Base-by-base conservation (phyloP, 176 grass and related monocot genomes). In the Puya raimondii region DNA sequence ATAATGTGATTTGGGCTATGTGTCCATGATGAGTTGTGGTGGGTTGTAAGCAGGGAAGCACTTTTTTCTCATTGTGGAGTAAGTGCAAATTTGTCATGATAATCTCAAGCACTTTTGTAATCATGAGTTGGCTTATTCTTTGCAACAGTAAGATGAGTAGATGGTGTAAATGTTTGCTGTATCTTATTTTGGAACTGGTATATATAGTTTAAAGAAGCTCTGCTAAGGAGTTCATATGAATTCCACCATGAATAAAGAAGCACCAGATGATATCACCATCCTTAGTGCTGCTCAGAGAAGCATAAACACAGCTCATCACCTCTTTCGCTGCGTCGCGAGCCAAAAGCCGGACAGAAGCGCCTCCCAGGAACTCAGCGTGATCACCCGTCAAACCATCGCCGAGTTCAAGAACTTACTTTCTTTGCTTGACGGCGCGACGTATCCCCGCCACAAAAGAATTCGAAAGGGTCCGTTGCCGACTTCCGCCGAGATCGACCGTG, bases 241-340 rank as follows among this genome's bases (percentile, higher is more conserved):
- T 61, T 20, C 56, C 16, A 61, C 56, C 58, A 23, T 63, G 58
- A 63, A 63, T 11, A 23, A 23, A 63, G 56, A 20, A 59, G 58
- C 17, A 22, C 9, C 33, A 42, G 33, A 42, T 42, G 72, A 74
- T 48, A 26, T 74, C 27, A 50, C 59, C 72, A 64, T 74, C 47
- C 72, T 23, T 48, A 57, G 51, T 50, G 58, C 59, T 9, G 72
- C 72, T 4, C 59, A 64, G 42, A 74, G 72, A 47, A 74, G 72
- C 33, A 47, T 74, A 13, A 63, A 21, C 15, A 50, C 59, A 0
- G 72, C 72, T 13, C 48, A 74, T 21, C 42, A 64, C 8, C 59
- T 74, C 1, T 49, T 74, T 29, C 20, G 20, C 57, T 51, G 12
- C 72, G 64, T 74, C 18, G 42, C 12, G 11, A 47, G 53, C 9